A percentile compares a stretch with the other conserved stretches of the same genome.
Evolutionary conservation across 352 stramenopile genomes (phyloP).

Genomic region (Globisporangium lucens): DNA sequence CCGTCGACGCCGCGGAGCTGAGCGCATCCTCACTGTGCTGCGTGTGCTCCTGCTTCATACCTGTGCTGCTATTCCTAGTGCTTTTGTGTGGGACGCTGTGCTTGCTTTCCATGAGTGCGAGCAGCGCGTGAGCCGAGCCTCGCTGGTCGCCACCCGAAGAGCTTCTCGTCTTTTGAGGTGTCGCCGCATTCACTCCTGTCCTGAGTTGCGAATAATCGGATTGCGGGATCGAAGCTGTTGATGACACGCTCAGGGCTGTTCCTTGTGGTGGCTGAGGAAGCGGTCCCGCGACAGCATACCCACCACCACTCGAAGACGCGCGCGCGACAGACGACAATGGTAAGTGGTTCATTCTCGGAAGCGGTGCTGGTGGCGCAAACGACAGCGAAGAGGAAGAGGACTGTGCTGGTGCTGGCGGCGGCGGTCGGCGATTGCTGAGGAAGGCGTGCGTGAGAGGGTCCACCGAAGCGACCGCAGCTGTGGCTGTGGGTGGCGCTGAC

Average conservation of each 20-base stretch:
- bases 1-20: background rate
- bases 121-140: constrained; percentile 17
- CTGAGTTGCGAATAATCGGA: background rate
- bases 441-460: no score
- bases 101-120: constrained; percentile 18
- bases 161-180: background rate
- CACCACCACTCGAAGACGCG: background rate
- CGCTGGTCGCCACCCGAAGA: background rate
- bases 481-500: no score
- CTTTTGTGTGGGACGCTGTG: background rate
- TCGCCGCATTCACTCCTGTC: constrained; percentile 4
- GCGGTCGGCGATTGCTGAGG: no score
- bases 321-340: no score
- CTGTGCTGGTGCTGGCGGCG: no score
- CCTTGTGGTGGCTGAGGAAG: background rate
- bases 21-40: constrained; percentile 1
- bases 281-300: background rate
- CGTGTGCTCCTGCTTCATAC: constrained; percentile 1
- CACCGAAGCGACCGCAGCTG: no score
- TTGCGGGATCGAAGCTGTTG: background rate
- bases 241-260: background rate
- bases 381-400: no score
- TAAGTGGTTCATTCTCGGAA: background rate
- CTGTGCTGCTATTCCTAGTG: no score
- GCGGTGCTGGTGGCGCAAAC: background rate